Percentiles rank a stretch among this genome's conserved stretches.
phyloP scores from a whole-genome alignment of 1,284 basidiomycete genomes.

The Fomes fomentarius region DNA sequence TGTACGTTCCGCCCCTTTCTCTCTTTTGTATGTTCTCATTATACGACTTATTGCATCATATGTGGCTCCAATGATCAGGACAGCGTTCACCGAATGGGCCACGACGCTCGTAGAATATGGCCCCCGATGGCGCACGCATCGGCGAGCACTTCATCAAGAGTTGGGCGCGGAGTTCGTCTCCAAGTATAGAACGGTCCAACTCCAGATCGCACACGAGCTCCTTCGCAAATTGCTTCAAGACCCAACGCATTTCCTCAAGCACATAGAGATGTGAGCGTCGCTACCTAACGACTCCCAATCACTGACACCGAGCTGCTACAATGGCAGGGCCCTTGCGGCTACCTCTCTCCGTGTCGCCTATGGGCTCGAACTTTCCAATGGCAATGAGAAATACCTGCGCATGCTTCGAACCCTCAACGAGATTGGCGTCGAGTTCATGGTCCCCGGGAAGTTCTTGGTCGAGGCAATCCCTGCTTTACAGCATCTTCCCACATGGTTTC shows the following conservation, averaged over 20 bases:
- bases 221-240: background rate
- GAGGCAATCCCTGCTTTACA: conserved; percentile 7
- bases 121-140: conserved; percentile 2
- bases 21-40: no score
- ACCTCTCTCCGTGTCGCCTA: conserved; percentile 5
- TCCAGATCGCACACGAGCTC: background rate
- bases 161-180: background rate
- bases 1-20: conserved; percentile 5
- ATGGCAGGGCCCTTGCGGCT: conserved; percentile 1
- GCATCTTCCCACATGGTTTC: conserved; percentile 12
- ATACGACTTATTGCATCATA: no score
- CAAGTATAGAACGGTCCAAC: conserved; percentile 1
- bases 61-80: background rate
- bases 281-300: no score
- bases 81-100: background rate
- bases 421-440: background rate
- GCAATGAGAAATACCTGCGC: conserved; percentile 18
- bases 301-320: no score
- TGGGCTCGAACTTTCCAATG: conserved; percentile 6
- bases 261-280: background rate
- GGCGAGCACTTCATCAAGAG: conserved; percentile 6
- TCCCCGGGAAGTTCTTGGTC: conserved; percentile 9
- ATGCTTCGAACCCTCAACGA: background rate
- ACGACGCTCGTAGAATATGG: background rate
- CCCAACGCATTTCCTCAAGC: background rate